Base-by-base conservation (phyloP, 305 asterid genomes). In the Andrographis paniculata region DNA sequence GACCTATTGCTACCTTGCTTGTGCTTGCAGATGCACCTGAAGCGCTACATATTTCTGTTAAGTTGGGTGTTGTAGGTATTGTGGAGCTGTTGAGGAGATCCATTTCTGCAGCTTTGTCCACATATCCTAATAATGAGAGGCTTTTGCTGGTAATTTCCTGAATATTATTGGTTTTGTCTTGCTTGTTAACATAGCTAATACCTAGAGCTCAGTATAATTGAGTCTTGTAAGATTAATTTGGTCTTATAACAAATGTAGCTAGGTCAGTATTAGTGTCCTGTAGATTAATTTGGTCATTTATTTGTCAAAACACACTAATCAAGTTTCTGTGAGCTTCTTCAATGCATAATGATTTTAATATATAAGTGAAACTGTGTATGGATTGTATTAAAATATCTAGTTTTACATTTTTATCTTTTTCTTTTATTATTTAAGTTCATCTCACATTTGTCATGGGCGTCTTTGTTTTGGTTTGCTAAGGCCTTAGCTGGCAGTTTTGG, bases 11-110 rank as follows among this genome's bases (percentile, higher is more conserved):
- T 63, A 70, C 82, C 62, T 80, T 84, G 81, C 99, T 92, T 39
- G 71, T 84, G 75, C 94, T 84, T 45, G 96, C 95, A 48, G 96
- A 92, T 74, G 96, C 93, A 57, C 79, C 99, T 39, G 99, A 92
- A 84, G 96, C 93, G 30, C 71, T 92, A 56, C 86, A 87, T 72
- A 77, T 84, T 52, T 84, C 96, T 52, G 93, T 87, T 64, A 87
- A 83, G 71, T 75, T 92, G 70, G 95, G 99, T 20, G 81, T 87
- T 62, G 96, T 87, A 65, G 96, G 96, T 50, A 75, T 92, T 57
- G 66, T 82, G 61, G 86, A 83, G 55, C 80, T 92, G 53, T 66
- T 87, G 77, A 78, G 77, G 73, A 80, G 87, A 73, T 82, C 96
- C 51, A 82, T 87, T 63, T 87, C 91, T 50, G 55, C 87, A 18